Evolutionary conservation across 1,139 yeast species (phyloP).

Genomic region (Hyphopichia fennica): DNA sequence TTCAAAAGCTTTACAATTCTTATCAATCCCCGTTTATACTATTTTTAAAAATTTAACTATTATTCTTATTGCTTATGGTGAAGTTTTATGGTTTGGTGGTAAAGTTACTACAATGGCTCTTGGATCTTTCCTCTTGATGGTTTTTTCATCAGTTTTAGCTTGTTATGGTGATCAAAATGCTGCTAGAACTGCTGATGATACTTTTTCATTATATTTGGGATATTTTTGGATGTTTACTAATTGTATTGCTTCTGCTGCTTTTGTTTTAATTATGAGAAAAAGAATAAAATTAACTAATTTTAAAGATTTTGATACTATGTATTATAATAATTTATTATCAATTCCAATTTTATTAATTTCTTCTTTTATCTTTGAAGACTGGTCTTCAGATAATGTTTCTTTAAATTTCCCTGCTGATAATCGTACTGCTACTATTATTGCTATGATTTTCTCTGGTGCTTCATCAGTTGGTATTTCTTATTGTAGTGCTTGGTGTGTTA

Average conservation of each 20-base stretch:
- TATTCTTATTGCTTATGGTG: conserved; percentile 96
- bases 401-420: conserved; percentile 75
- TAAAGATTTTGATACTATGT: conserved; percentile 98
- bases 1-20: conserved; percentile 88
- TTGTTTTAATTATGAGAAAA: conserved; percentile 93
- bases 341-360: conserved; percentile 80
- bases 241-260: conserved; percentile 92
- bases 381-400: conserved; percentile 78
- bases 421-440: conserved; percentile 64
- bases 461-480: conserved; percentile 96
- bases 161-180: conserved; percentile 78
- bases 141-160: conserved; percentile 88
- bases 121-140: conserved; percentile 86
- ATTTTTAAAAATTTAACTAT: conserved; percentile 97
- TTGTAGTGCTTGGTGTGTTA: conserved; percentile 99
- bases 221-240: conserved; percentile 96
- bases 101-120: conserved; percentile 86
- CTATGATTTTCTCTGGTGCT: conserved; percentile 91
- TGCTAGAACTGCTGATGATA: conserved; percentile 37
- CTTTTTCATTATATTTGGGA: conserved; percentile 65
- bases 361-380: conserved; percentile 83
- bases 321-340: conserved; percentile 90
- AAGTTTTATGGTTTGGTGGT: conserved; percentile 96
- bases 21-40: conserved; percentile 93
- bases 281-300: conserved; percentile 95